phyloP scores from a whole-genome alignment of 306 rosid species.

The Psophocarpus tetragonolobus region DNA sequence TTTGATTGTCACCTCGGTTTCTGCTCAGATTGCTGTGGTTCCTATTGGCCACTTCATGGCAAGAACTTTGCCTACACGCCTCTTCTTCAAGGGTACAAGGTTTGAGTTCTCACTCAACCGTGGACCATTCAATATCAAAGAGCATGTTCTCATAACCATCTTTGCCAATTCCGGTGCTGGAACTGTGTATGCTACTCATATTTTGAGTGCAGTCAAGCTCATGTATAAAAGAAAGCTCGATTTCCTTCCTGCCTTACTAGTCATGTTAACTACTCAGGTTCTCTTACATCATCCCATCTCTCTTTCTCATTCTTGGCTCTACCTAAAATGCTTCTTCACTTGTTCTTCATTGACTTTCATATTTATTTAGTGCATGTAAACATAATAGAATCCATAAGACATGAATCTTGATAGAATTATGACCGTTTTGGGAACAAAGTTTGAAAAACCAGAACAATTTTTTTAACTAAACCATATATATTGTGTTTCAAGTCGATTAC shows the following conservation, averaged over 20 bases:
- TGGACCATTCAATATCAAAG: slow-evolving; percentile 85
- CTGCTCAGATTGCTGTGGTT: slow-evolving; percentile 92
- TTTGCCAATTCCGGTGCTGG: slow-evolving; percentile 83
- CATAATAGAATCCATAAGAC: not conserved
- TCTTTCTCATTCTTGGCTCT: not conserved
- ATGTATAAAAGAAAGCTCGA: slow-evolving; percentile 56
- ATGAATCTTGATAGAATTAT: not conserved
- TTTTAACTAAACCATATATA: not conserved
- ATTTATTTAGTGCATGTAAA: not conserved
- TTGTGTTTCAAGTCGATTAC: not conserved
- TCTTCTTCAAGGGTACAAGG: slow-evolving; percentile 50
- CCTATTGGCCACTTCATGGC: slow-evolving; percentile 90
- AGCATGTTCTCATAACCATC: slow-evolving; percentile 85
- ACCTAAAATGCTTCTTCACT: too few species aligned
- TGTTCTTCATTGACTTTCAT: not conserved
- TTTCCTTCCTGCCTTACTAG: slow-evolving; percentile 64
- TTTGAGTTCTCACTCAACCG: slow-evolving; percentile 73
- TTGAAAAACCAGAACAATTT: not conserved
- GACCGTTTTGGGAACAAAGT: not conserved
- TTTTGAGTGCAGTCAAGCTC: slow-evolving; percentile 78
- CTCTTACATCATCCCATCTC: not conserved
- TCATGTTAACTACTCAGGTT: slow-evolving; percentile 93
- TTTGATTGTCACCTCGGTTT: slow-evolving; percentile 54
- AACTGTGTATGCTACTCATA: slow-evolving; percentile 57
- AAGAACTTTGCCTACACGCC: slow-evolving; percentile 48